Base-by-base conservation (phyloP, 2,329 filamentous ascomycete genomes). In the Beauveria sp. region DNA sequence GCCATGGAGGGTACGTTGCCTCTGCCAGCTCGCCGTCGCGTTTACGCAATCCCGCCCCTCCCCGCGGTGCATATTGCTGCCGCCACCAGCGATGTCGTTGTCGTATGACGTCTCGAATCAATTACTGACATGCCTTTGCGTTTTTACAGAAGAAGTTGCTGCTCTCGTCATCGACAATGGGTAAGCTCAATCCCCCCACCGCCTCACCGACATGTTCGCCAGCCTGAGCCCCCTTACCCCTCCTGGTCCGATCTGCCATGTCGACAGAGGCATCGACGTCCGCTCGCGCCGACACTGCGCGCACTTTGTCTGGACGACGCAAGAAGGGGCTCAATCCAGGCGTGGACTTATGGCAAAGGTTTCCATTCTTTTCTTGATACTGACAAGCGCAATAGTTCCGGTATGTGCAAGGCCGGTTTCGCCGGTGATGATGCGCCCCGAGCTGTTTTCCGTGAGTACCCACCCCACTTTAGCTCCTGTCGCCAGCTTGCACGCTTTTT, bases 121-220 rank as follows among this genome's bases (percentile, higher is more conserved):
- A 63, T 72, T 65, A 72, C 82, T 84, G 69, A 83, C 74, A 26
- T 40, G 68, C 64, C 69, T 69, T 75, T 66, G 71, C 66, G 65
- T 66, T 67, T 81, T 22, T 57, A 80, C 78, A 98, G 95, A 99
- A 87, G 95, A 99, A 91, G 95, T 99, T 82, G 95, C 95, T 81
- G 95, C 95, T 81, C 93, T 99, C 91, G 95, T 99, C 82, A 98
- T 99, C 84, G 95, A 99, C 93, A 99, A 99, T 98, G 95, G 95
- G 95, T 99, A 93, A 91, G 93, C 84, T 81, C 73, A 71, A 68
- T 70, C 51, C 43, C 70, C 71, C 66, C 63, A 63, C 63, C 67
- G 65, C 64, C 65, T 77, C 74, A 75, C 75, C 75, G 73, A 73
- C 75, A 65, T 59, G 45, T 61, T 62, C 63, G 51, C 56, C 62